Evolutionary conservation across 2,329 filamentous ascomycete genomes (phyloP), one percentile per base, ranked within the genome.

Genomic region (Xylaria sp.): DNA sequence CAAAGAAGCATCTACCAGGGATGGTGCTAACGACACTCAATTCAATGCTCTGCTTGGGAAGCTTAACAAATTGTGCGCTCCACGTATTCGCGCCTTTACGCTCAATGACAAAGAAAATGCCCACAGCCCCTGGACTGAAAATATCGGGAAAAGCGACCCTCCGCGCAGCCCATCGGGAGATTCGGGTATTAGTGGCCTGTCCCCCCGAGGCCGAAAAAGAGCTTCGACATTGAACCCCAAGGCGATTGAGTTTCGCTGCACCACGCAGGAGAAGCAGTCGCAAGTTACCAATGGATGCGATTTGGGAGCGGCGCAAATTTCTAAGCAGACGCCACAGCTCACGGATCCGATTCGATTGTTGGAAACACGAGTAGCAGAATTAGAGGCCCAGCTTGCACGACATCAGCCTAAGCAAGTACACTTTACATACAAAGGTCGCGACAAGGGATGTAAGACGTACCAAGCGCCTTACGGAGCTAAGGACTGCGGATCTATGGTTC

Each of bases 201-300:
- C 70, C 9, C 48, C 70, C 12, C 36, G 34, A 43, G 46, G 52
- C n/a, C 59, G 60, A 34, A 66, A 63, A 48, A 68, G 66, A 62
- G 52, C 52, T 15, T 71, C 59, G 18, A 66, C 50, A 0, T 43
- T 77, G 65, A 78, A 78, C 62, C 76, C 76, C 1, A 43, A 68
- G 48, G 76, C 76, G 12, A 28, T 66, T 7, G 75, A 78, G 43
- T 78, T 77, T 57, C 64, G 45, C 25, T 65, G 34, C 50, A 12
- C 60, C n/a, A 4, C 36, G 3, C 59, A 45, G 28, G 36, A 64
- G 36, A 55, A 66, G 32, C 46, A 59, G 41, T 39, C 50, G 9
- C 57, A 36, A 32, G 46, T 45, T 50, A 53, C 46, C n/a, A 55
- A 53, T n/a, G 53, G 15, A 60, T 28, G 28, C 28, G 18, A 23